Conservation (phyloP, 2,329 filamentous ascomycete species). For the Fusarium haematococcum region DNA sequence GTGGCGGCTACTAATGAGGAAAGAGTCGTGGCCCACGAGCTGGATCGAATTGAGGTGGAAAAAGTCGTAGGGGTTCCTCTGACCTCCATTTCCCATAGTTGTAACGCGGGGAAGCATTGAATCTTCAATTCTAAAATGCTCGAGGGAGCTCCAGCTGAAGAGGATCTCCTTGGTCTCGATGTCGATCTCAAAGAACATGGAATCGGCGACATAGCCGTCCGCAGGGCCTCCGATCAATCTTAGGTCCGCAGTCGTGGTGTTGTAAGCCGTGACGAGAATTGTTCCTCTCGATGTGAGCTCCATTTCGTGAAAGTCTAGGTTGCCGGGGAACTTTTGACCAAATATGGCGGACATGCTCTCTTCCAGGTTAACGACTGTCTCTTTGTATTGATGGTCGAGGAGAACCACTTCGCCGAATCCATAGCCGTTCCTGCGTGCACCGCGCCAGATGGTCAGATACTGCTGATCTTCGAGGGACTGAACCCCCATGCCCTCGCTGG, state of each 20-base stretch:
- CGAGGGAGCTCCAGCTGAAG: slow-evolving; percentile 55
- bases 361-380: slow-evolving; percentile 20
- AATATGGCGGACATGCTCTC: slow-evolving; percentile 8
- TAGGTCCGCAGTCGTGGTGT: slow-evolving; percentile 35
- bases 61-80: slow-evolving; percentile 32
- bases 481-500: slow-evolving; percentile 40
- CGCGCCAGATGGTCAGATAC: slow-evolving; percentile 48
- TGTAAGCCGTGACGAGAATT: slow-evolving; percentile 41
- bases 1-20: slow-evolving; percentile 40
- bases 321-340: background rate
- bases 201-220: slow-evolving; percentile 43
- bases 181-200: slow-evolving; percentile 57
- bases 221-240: slow-evolving; percentile 27
- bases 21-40: slow-evolving; percentile 29
- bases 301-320: slow-evolving; percentile 41
- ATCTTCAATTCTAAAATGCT: slow-evolving; percentile 42
- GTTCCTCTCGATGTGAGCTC: slow-evolving; percentile 37
- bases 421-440: slow-evolving; percentile 41
- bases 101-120: slow-evolving; percentile 26
- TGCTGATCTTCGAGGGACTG: slow-evolving; percentile 47
- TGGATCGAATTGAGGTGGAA: slow-evolving; percentile 46
- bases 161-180: slow-evolving; percentile 53
- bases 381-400: slow-evolving; percentile 46
- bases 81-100: slow-evolving; percentile 21
- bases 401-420: slow-evolving; percentile 49